These are phyloP conservation scores for Begonia masoniana DNA, from an alignment of 306 rosid species.

Conservation along the genomic window DNA sequence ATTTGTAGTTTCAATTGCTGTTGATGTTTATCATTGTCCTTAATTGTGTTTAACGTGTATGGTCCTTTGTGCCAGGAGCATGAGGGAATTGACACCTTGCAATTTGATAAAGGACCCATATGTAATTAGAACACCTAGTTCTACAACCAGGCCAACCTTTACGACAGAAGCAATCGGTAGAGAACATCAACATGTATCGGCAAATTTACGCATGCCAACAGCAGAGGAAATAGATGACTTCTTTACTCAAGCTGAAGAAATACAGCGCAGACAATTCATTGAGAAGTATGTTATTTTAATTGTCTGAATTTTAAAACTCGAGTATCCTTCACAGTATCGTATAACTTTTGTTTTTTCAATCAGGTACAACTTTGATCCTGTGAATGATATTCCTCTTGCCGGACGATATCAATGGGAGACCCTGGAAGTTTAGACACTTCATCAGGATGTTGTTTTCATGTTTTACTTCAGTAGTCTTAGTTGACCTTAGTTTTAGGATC, in stretches of 20 bases:
- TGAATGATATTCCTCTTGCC: conserved; percentile 63
- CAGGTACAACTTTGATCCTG: conserved; percentile 96
- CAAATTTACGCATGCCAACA: conserved; percentile 56
- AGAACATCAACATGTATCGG: conserved; percentile 25
- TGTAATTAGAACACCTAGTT: conserved; percentile 58
- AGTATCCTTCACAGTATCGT: not conserved
- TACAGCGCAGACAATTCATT: conserved; percentile 55
- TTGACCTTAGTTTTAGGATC: too few relatives aligned
- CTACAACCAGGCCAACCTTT: conserved; percentile 57
- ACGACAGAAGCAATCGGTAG: conserved; percentile 28
- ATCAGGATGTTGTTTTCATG: too few relatives aligned
- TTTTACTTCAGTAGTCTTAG: too few relatives aligned
- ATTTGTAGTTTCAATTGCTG: not conserved
- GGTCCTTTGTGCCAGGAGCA: conserved; percentile 29
- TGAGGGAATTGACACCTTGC: conserved; percentile 91
- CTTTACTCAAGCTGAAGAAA: conserved; percentile 61
- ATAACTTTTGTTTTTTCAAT: conserved; percentile 14
- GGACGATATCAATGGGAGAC: conserved; percentile 88
- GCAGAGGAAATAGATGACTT: conserved; percentile 74
- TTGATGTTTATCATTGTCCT: conserved; percentile 11
- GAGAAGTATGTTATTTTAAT: conserved; percentile 40
- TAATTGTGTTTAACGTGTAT: too few relatives aligned
- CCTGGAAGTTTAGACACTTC: conserved; percentile 14
- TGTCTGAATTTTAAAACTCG: not conserved
- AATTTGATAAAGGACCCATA: conserved; percentile 72